These are phyloP conservation scores for Oehlia diaphana DNA, from an alignment of 192 early-diverging fungal genomes.

Conservation along the genomic window DNA sequence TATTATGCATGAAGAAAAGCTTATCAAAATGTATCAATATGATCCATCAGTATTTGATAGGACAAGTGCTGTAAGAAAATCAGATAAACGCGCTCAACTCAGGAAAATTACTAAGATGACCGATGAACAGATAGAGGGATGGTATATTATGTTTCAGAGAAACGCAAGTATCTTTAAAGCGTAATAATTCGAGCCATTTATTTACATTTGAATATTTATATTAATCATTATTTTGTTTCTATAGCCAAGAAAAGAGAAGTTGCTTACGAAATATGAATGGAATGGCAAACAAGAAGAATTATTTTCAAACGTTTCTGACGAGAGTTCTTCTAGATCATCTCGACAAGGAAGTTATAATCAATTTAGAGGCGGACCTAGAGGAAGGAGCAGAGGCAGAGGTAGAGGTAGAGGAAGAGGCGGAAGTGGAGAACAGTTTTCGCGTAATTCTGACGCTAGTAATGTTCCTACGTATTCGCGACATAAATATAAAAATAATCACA, in stretches of 20 bases:
- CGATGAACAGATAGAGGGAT: constrained; percentile 93
- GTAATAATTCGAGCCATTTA: neutral
- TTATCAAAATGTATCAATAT: constrained; percentile 60
- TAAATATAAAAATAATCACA: constrained; percentile 55
- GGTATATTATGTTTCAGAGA: constrained; percentile 83
- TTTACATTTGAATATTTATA: neutral
- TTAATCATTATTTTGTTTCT: constrained; percentile 2
- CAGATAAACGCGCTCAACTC: constrained; percentile 57
- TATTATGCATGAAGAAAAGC: constrained; percentile 57
- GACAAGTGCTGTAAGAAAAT: constrained; percentile 56
- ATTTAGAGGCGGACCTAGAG: constrained; percentile 27
- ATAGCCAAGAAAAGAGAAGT: constrained; percentile 65
- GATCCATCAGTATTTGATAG: constrained; percentile 69
- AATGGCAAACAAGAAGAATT: constrained; percentile 50
- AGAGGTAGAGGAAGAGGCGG: neutral
- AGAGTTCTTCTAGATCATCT: neutral
- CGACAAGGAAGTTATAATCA: neutral
- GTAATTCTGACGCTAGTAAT: neutral
- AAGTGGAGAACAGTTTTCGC: neutral
- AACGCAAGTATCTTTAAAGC: constrained; percentile 61
- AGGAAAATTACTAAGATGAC: constrained; percentile 70
- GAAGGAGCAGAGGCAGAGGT: neutral
- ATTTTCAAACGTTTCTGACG: neutral
- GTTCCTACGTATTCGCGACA: neutral
- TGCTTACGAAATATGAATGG: constrained; percentile 62